These are phyloP conservation scores for Lipomyces lipofer DNA, from an alignment of 805 yeast species.

Conservation along the genomic window DNA sequence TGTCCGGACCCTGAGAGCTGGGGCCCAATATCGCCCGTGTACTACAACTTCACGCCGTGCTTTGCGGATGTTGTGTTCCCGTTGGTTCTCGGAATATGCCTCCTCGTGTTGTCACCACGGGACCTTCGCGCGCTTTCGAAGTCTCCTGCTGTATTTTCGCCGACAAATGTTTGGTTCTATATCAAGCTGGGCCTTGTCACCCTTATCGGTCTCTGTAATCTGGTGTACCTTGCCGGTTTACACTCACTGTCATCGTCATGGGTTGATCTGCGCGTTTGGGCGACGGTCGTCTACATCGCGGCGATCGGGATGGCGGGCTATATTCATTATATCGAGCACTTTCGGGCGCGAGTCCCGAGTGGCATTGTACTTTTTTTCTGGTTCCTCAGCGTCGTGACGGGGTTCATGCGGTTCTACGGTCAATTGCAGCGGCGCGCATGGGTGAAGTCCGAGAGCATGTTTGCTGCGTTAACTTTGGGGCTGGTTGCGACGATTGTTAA, in stretches of 20 bases:
- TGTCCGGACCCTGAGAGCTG: conserved; percentile 39
- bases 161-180: conserved; percentile 9
- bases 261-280: conserved; percentile 38
- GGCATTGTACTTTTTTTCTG: conserved; percentile 73
- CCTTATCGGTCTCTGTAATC: conserved; percentile 12
- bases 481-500: conserved; percentile 9
- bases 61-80: conserved; percentile 41
- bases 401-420: conserved; percentile 21
- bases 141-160: conserved; percentile 4
- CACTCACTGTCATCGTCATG: conserved; percentile 36
- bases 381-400: conserved; percentile 50
- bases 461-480: conserved; percentile 2
- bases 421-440: conserved; percentile 15
- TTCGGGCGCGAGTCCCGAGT: conserved; percentile 61
- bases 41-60: conserved; percentile 40
- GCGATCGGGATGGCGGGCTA: conserved; percentile 46
- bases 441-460: background rate
- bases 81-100: conserved; percentile 34
- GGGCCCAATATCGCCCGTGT: conserved; percentile 41
- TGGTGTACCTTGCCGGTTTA: conserved; percentile 8
- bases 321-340: conserved; percentile 70
- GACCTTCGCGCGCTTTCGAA: conserved; percentile 11
- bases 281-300: conserved; percentile 43
- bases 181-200: background rate
- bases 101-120: conserved; percentile 10